Percentiles rank a stretch among this genome's conserved stretches.
These are phyloP conservation scores for Leccinum pachyderme DNA, from an alignment of 1,284 basidiomycete genomes.

Conservation along the genomic window DNA sequence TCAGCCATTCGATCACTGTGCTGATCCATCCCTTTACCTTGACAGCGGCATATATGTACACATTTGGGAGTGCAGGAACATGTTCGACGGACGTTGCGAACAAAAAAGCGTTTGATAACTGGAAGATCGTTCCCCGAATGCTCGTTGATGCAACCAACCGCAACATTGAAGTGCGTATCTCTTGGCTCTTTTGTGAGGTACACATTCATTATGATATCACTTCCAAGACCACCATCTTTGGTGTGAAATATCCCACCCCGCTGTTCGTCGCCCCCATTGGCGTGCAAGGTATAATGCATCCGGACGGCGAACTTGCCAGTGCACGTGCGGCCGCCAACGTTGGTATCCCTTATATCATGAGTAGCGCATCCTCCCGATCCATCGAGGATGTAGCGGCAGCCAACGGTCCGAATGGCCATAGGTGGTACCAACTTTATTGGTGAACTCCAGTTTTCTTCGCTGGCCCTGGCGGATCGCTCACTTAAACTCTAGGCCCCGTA, in stretches of 20 bases:
- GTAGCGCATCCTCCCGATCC: slow-evolving; percentile 52
- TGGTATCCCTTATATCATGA: slow-evolving; percentile 55
- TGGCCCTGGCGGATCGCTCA: not conserved
- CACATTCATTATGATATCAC: not conserved
- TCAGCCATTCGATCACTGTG: not conserved
- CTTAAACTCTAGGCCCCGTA: slow-evolving; percentile 41
- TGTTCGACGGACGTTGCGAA: slow-evolving; percentile 43
- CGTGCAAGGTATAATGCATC: slow-evolving; percentile 55
- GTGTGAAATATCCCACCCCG: slow-evolving; percentile 46
- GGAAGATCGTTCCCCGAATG: slow-evolving; percentile 59
- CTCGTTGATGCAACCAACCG: slow-evolving; percentile 51
- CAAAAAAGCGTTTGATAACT: slow-evolving; percentile 41
- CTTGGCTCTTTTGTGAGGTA: not conserved
- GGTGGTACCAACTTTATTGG: slow-evolving; percentile 69
- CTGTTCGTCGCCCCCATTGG: slow-evolving; percentile 57
- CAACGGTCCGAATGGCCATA: slow-evolving; percentile 40
- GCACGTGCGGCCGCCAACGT: slow-evolving; percentile 52
- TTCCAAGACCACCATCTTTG: slow-evolving; percentile 47
- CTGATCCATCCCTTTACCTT: not conserved
- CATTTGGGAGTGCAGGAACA: slow-evolving; percentile 48
- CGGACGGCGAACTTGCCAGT: slow-evolving; percentile 53
- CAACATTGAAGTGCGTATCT: slow-evolving; percentile 43
- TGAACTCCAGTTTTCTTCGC: slow-evolving; percentile 8
- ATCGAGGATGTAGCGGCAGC: slow-evolving; percentile 56
- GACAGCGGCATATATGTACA: slow-evolving; percentile 48